Conservation (phyloP, 805 yeast genomes). For the Dipodascus albidus region DNA sequence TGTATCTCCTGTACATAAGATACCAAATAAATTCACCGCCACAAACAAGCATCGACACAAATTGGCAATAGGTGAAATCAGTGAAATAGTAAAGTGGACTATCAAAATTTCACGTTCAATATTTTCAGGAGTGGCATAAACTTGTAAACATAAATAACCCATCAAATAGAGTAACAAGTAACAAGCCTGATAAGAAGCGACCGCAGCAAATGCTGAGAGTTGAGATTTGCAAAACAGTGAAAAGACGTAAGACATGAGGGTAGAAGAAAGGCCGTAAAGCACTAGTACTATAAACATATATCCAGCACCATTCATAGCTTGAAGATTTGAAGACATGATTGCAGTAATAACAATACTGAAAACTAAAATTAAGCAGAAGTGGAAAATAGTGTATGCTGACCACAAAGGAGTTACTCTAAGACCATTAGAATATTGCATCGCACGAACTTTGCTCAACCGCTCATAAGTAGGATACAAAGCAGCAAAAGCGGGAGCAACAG, state of each 20-base stretch:
- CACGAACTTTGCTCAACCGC: slow-evolving; percentile 24
- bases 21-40: slow-evolving; percentile 24
- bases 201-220: slow-evolving; percentile 29
- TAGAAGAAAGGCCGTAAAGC: slow-evolving; percentile 23
- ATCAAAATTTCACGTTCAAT: slow-evolving; percentile 16
- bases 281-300: slow-evolving; percentile 23
- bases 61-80: slow-evolving; percentile 21
- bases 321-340: slow-evolving; percentile 14
- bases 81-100: slow-evolving; percentile 22
- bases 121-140: slow-evolving; percentile 21
- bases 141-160: slow-evolving; percentile 21
- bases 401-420: slow-evolving; percentile 24
- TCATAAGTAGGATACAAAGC: slow-evolving; percentile 27
- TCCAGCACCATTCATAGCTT: slow-evolving; percentile 17
- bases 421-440: slow-evolving; percentile 30
- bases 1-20: slow-evolving; percentile 19
- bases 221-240: slow-evolving; percentile 25
- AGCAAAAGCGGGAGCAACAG: slow-evolving; percentile 26
- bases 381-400: slow-evolving; percentile 23
- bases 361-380: slow-evolving; percentile 16
- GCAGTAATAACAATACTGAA: slow-evolving; percentile 19
- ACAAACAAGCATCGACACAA: slow-evolving; percentile 23
- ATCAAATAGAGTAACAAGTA: slow-evolving; percentile 24
- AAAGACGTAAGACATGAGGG: slow-evolving; percentile 19
- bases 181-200: slow-evolving; percentile 24